These are phyloP conservation scores for Malus asiatica DNA, from an alignment of 306 rosid genomes.

Conservation along the genomic window DNA sequence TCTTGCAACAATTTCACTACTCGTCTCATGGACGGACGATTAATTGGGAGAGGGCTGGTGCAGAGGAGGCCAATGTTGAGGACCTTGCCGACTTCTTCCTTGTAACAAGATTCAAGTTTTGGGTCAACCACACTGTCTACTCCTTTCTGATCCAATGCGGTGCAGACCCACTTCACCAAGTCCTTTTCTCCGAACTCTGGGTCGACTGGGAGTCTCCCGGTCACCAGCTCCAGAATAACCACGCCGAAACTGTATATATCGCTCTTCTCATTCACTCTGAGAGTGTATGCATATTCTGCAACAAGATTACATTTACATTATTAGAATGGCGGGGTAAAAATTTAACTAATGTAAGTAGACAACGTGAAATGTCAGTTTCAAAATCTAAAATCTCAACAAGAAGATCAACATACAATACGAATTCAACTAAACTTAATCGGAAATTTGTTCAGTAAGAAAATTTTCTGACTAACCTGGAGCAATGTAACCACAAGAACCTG, in stretches of 20 bases:
- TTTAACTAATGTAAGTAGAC: neutral
- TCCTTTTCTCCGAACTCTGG: slow-evolving; percentile 90
- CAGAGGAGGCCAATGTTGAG: slow-evolving; percentile 80
- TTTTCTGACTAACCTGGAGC: slow-evolving; percentile 67
- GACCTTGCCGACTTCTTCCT: slow-evolving; percentile 71
- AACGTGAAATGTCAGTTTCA: neutral
- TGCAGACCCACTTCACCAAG: slow-evolving; percentile 83
- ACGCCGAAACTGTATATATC: slow-evolving; percentile 92
- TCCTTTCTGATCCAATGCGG: slow-evolving; percentile 71
- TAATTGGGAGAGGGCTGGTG: slow-evolving; percentile 79
- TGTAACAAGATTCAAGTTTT: slow-evolving; percentile 60
- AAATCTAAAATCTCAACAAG: neutral
- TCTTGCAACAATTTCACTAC: slow-evolving; percentile 32
- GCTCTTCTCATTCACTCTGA: slow-evolving; percentile 90
- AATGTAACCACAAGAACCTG: slow-evolving; percentile 94
- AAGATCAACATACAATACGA: neutral
- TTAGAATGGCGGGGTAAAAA: neutral
- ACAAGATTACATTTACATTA: neutral
- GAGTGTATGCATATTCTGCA: slow-evolving; percentile 91
- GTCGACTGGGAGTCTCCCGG: slow-evolving; percentile 64
- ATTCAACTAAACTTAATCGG: neutral
- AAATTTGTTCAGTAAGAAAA: neutral
- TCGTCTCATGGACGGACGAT: slow-evolving; percentile 34
- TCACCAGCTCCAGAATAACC: slow-evolving; percentile 75
- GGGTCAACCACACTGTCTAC: slow-evolving; percentile 63